Base-by-base conservation (phyloP, 495 filamentous ascomycete species). In the Hyaloscypha variabilis region DNA sequence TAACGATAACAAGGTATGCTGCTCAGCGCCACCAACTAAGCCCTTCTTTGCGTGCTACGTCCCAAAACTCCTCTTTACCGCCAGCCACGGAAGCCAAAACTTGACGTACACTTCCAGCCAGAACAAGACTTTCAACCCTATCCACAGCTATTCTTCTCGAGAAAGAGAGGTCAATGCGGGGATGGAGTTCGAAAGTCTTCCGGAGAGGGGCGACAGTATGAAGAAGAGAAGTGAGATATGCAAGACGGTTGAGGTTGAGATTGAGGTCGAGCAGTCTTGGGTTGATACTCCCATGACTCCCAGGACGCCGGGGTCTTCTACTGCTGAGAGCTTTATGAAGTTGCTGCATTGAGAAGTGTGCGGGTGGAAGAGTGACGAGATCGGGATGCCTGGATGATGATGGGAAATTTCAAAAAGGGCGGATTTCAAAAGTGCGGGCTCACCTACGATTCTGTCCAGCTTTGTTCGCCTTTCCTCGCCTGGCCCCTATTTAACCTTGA, bases 21-120 rank as follows among this genome's bases (percentile, higher is more conserved):
- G 26, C 13, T 58, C 56, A 34, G 29, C 56, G 11, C 56, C 56
- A 34, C 56, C 56, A 8, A 58, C 56, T 10, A 58, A 58, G n/a
- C 56, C 56, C 25, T 58, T 58, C 26, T 58, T 58, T 21, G 56
- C 56, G 11, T 28, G 56, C 21, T 58, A 58, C 56, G 6, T 54
- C 11, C 51, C 51, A 11, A 54, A 54, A 29, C 51, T 54, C 19
- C 51, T 54, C 19, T 54, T n/a, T n/a, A n/a, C 8, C 26, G 19
- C 51, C 8, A 54, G 21, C n/a, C 10, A n/a, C n/a, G n/a, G 39
- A 46, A 46, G 39, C 17, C 39, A 46, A 17, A 46, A 46, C 39
- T 46, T 46, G 14, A 46, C 39, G 19, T 46, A 17, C 39, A 17
- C 39, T 11, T 3, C 39, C 4, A 46, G 39, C 13, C 39, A 46